Evolutionary conservation across 2,329 filamentous ascomycete species (phyloP).

Genomic region (Fusarium udum): DNA sequence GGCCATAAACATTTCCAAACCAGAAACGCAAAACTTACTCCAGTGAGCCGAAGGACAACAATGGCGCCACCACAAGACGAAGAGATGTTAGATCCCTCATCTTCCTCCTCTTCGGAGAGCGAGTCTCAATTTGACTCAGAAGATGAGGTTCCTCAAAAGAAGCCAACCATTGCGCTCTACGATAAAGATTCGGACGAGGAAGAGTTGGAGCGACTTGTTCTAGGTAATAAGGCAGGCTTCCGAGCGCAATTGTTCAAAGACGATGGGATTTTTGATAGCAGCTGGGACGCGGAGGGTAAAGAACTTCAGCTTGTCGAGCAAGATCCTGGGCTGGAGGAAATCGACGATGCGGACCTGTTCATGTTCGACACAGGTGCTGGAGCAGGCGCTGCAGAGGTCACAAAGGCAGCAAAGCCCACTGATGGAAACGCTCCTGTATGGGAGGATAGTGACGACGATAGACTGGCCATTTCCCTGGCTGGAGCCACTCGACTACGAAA

Average conservation of each 20-base stretch:
- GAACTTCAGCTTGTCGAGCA: slow-evolving; percentile 52
- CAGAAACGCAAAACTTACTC: slow-evolving; percentile 24
- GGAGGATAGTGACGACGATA: slow-evolving; percentile 96
- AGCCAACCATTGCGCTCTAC: slow-evolving; percentile 45
- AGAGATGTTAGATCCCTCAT: slow-evolving; percentile 41
- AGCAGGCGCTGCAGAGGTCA: slow-evolving; percentile 46
- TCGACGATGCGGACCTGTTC: slow-evolving; percentile 84
- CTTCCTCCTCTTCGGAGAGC: slow-evolving; percentile 44
- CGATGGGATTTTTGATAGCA: slow-evolving; percentile 52
- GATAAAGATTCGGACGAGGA: slow-evolving; percentile 86
- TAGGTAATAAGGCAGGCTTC: slow-evolving; percentile 88
- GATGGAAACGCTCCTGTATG: slow-evolving; percentile 70
- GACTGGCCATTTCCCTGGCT: slow-evolving; percentile 83
- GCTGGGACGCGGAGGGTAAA: slow-evolving; percentile 49
- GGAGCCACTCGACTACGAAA: slow-evolving; percentile 81
- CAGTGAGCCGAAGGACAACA: slow-evolving; percentile 23
- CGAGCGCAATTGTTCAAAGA: slow-evolving; percentile 73
- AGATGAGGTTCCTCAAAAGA: slow-evolving; percentile 42
- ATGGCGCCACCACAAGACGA: slow-evolving; percentile 48
- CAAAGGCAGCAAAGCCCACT: slow-evolving; percentile 41
- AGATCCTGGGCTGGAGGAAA: slow-evolving; percentile 66
- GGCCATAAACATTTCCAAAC: slow-evolving; percentile 33
- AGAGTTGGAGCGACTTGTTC: slow-evolving; percentile 86
- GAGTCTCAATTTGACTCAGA: slow-evolving; percentile 46
- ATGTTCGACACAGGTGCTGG: slow-evolving; percentile 76